Evolutionary conservation across 1,284 basidiomycete species (phyloP).

Genomic region (Ganoderma boninense): DNA sequence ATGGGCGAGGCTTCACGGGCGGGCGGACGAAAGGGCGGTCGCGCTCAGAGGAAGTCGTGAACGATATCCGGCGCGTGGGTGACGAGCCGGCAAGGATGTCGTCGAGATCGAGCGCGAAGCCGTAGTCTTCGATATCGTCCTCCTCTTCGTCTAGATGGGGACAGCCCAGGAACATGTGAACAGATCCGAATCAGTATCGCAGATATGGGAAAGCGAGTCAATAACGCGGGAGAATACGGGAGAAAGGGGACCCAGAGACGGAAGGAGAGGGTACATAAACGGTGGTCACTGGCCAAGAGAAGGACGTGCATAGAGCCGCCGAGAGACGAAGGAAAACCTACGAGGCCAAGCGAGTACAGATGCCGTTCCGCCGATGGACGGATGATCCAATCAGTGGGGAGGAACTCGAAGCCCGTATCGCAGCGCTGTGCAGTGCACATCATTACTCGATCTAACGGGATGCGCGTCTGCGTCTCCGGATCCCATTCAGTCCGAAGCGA

Average conservation of each 20-base stretch:
- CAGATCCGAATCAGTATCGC: conserved; percentile 19
- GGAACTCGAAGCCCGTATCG: conserved; percentile 2
- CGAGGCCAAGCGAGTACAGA: conserved; percentile 19
- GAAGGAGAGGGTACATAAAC: conserved; percentile 1
- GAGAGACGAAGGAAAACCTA: background rate
- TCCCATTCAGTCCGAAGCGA: background rate
- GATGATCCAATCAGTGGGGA: background rate
- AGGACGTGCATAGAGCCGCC: background rate
- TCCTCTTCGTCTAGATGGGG: conserved; percentile 27
- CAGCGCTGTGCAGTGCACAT: background rate
- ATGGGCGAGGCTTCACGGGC: background rate
- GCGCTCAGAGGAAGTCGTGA: conserved; percentile 43
- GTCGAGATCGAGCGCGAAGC: conserved; percentile 18
- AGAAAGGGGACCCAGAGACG: conserved; percentile 12
- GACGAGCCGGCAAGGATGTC: conserved; percentile 29
- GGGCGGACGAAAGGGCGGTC: conserved; percentile 37
- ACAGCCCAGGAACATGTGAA: conserved; percentile 22
- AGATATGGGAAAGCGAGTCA: conserved; percentile 8
- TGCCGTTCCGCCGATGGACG: conserved; percentile 6
- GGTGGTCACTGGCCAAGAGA: background rate
- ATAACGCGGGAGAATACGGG: conserved; percentile 9
- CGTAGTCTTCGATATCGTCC: conserved; percentile 32
- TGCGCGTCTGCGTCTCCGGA: background rate
- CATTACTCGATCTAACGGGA: conserved; percentile 1
- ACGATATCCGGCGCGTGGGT: conserved; percentile 40